Conservation (phyloP, 495 filamentous ascomycete genomes). For the Astrothelium macrocarpum region DNA sequence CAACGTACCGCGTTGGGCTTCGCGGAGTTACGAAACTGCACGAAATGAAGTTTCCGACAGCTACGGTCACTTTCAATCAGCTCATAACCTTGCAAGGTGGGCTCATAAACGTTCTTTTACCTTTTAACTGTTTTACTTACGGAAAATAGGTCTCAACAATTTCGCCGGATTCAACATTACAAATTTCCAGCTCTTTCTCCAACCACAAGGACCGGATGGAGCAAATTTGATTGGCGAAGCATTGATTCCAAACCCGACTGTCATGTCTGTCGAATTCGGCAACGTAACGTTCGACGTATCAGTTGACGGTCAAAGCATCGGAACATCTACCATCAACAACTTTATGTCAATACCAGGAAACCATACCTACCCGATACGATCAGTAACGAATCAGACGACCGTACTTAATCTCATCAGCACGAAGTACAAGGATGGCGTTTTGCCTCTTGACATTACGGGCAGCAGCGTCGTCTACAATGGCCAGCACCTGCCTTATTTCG, state of each 20-base stretch:
- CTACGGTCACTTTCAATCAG: constrained; percentile 47
- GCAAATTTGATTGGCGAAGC: constrained; percentile 57
- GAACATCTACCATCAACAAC: constrained; percentile 46
- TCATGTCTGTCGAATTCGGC: constrained; percentile 55
- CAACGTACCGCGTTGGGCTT: constrained; percentile 50
- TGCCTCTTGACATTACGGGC: constrained; percentile 52
- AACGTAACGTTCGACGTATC: constrained; percentile 55
- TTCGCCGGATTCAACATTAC: constrained; percentile 51
- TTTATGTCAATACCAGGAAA: constrained; percentile 51
- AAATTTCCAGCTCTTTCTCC: constrained; percentile 39
- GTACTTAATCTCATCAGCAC: constrained; percentile 37
- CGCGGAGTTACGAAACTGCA: constrained; percentile 48
- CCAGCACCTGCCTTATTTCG: constrained; percentile 52
- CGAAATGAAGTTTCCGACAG: constrained; percentile 40
- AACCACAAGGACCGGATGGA: constrained; percentile 30
- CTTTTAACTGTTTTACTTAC: neutral
- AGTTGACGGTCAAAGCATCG: constrained; percentile 42
- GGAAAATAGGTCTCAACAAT: constrained; percentile 45
- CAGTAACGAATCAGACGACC: constrained; percentile 41
- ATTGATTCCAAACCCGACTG: constrained; percentile 60
- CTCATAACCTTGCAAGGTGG: constrained; percentile 47
- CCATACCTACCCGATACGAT: constrained; percentile 47
- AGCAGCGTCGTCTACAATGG: constrained; percentile 50
- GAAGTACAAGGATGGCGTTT: constrained; percentile 42
- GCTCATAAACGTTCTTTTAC: constrained; percentile 7